These are phyloP conservation scores for Talaromyces stipitatus DNA, from an alignment of 495 filamentous ascomycete genomes.

Conservation along the genomic window DNA sequence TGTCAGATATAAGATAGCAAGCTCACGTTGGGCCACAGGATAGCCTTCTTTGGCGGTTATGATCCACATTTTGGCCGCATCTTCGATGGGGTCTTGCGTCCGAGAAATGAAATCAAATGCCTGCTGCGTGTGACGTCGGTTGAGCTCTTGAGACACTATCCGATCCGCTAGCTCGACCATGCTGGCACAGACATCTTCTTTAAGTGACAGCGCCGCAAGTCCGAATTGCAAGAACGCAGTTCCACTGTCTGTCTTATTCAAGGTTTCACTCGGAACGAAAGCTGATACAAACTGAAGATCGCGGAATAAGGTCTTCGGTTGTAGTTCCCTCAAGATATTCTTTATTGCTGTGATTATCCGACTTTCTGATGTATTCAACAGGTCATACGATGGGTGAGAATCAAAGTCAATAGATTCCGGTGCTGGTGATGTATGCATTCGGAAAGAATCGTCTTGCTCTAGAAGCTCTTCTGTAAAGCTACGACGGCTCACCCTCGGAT, in stretches of 20 bases:
- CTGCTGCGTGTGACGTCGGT: constrained; percentile 34
- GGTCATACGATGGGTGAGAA: constrained; percentile 28
- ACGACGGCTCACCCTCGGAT: constrained; percentile 15
- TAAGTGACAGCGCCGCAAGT: constrained; percentile 77
- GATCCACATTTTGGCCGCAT: constrained; percentile 87
- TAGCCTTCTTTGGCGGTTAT: constrained; percentile 93
- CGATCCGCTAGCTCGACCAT: constrained; percentile 70
- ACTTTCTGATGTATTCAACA: constrained; percentile 38
- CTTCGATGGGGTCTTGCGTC: constrained; percentile 53
- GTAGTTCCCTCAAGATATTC: constrained; percentile 66
- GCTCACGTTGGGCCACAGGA: constrained; percentile 85
- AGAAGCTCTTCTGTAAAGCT: constrained; percentile 27
- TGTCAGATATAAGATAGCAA: constrained; percentile 90
- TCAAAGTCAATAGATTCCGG: constrained; percentile 30
- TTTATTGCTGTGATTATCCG: constrained; percentile 72
- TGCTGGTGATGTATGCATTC: constrained; percentile 17
- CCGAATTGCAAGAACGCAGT: constrained; percentile 95
- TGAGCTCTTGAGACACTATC: constrained; percentile 36
- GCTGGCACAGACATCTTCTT: constrained; percentile 79
- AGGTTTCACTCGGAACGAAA: constrained; percentile 71
- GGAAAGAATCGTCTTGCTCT: constrained; percentile 12
- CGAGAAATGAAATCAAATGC: constrained; percentile 25
- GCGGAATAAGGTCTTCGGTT: constrained; percentile 87
- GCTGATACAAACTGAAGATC: constrained; percentile 94
- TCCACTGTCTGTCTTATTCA: constrained; percentile 79